Percentiles rank a stretch among this genome's conserved stretches.
Conservation (phyloP, 768 basidiomycete species). For the Kwoniella sp. region DNA sequence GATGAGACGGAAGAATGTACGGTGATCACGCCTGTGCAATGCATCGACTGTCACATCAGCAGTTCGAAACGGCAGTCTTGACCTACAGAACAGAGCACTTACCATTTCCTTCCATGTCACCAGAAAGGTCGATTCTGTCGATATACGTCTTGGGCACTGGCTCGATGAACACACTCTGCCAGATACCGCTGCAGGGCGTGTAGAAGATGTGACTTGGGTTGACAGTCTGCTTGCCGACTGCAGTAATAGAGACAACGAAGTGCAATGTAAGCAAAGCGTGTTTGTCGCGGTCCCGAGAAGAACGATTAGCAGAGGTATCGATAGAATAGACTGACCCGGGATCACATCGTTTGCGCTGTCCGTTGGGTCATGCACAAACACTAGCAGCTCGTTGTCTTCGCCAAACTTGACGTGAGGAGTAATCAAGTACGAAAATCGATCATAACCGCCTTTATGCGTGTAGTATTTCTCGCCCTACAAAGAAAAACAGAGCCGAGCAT, state of each 20-base stretch:
- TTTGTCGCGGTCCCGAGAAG: no score
- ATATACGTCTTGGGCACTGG: constrained; percentile 29
- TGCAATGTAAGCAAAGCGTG: background rate
- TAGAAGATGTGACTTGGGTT: constrained; percentile 37
- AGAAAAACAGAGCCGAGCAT: background rate
- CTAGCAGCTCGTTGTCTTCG: constrained; percentile 25
- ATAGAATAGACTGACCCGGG: constrained; percentile 9
- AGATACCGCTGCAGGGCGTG: constrained; percentile 34
- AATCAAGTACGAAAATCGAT: constrained; percentile 29
- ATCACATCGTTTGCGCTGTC: constrained; percentile 22
- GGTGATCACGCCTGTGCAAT: constrained; percentile 10
- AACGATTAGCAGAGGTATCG: background rate
- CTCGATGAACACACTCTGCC: constrained; percentile 38
- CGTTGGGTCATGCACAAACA: constrained; percentile 36
- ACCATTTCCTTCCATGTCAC: constrained; percentile 31
- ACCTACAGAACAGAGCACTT: background rate
- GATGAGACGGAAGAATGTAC: constrained; percentile 23
- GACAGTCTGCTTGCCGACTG: constrained; percentile 35
- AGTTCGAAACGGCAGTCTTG: background rate
- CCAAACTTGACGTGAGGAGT: constrained; percentile 19
- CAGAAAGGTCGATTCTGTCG: constrained; percentile 21
- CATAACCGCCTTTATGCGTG: constrained; percentile 33
- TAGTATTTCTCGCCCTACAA: constrained; percentile 25
- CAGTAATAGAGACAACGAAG: background rate
- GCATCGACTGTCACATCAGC: background rate